These are phyloP conservation scores for Pugionium cornutum DNA, from an alignment of 345 rosid species.

Conservation along the genomic window DNA sequence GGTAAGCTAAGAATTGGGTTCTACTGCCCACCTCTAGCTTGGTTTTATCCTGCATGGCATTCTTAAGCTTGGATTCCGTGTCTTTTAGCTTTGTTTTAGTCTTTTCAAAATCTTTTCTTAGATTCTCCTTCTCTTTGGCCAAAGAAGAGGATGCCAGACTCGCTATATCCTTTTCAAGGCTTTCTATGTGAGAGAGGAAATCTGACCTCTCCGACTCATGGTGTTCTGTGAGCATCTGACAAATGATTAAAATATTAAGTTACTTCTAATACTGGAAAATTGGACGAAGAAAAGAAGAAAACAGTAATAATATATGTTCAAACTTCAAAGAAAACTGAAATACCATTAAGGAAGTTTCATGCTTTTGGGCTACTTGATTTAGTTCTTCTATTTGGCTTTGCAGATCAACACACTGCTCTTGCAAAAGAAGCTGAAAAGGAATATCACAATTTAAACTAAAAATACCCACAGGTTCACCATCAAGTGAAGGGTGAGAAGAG, in stretches of 20 bases:
- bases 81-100: conserved; percentile 75
- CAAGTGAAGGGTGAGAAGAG: not conserved
- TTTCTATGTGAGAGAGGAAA: conserved; percentile 56
- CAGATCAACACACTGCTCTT: conserved; percentile 49
- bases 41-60: conserved; percentile 86
- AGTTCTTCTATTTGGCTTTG: conserved; percentile 55
- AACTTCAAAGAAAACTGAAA: conserved; percentile 20
- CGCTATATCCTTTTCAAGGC: conserved; percentile 71
- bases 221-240: conserved; percentile 59
- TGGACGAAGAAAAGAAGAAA: conserved; percentile 12
- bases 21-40: conserved; percentile 72
- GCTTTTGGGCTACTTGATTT: conserved; percentile 48
- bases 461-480: conserved; percentile 10
- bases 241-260: conserved; percentile 27
- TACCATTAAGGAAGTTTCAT: conserved; percentile 54
- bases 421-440: conserved; percentile 54
- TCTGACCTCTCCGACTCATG: conserved; percentile 57
- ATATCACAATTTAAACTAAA: conserved; percentile 14
- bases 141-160: conserved; percentile 57
- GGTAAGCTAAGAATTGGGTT: not conserved
- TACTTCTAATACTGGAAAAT: conserved; percentile 4
- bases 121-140: conserved; percentile 74
- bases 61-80: conserved; percentile 80
- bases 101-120: conserved; percentile 88
- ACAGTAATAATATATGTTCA: not conserved